These are phyloP conservation scores for Aspergillus campestris DNA, from an alignment of 495 filamentous ascomycete species.

Conservation along the genomic window DNA sequence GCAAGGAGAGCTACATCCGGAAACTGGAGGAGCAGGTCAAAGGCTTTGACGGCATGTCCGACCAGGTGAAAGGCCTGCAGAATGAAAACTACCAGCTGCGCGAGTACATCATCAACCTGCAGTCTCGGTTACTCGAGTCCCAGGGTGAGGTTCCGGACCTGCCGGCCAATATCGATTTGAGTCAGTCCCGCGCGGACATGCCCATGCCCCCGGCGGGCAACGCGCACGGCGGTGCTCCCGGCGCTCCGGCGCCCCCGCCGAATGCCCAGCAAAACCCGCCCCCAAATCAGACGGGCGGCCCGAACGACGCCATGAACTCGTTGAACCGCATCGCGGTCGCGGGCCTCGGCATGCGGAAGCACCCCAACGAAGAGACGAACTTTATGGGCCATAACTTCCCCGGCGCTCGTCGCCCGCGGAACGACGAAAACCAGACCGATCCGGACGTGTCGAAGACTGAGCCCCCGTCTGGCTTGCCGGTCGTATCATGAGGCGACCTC, in stretches of 20 bases:
- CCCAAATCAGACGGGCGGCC: conserved; percentile 14
- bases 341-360: conserved; percentile 40
- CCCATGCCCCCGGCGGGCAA: conserved; percentile 11
- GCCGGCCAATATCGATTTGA: conserved; percentile 54
- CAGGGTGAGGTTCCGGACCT: conserved; percentile 78
- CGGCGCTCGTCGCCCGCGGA: conserved; percentile 23
- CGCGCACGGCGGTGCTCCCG: conserved; percentile 9
- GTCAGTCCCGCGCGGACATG: conserved; percentile 30
- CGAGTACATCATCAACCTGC: conserved; percentile 85
- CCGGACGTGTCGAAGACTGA: conserved; percentile 26
- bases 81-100: conserved; percentile 82
- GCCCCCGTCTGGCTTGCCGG: conserved; percentile 23
- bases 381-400: conserved; percentile 28
- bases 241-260: conserved; percentile 6
- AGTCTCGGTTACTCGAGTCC: conserved; percentile 77
- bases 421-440: conserved; percentile 25
- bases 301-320: conserved; percentile 37
- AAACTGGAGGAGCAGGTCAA: conserved; percentile 87
- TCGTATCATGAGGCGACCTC: conserved; percentile 11
- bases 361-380: conserved; percentile 26
- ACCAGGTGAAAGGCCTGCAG: conserved; percentile 65
- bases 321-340: conserved; percentile 40
- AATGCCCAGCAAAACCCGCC: conserved; percentile 20
- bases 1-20: conserved; percentile 97
- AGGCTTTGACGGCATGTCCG: conserved; percentile 59